phyloP scores from a whole-genome alignment of 345 rosid genomes.

The Angophora floribunda region DNA sequence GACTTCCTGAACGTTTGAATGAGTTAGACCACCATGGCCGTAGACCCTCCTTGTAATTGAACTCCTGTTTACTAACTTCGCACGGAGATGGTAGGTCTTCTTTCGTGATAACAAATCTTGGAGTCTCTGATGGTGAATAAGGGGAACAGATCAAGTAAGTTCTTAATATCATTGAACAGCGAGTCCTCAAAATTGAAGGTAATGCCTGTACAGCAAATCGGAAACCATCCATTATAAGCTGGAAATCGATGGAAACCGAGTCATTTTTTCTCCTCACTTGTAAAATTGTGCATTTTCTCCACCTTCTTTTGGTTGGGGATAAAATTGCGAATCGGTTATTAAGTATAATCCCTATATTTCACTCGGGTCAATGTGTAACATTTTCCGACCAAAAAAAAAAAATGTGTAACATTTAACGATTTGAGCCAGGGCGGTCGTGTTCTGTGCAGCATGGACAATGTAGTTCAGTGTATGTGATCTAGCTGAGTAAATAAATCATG shows the following conservation, averaged over 20 bases:
- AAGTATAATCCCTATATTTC: not conserved
- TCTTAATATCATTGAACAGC: not conserved
- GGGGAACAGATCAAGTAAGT: not conserved
- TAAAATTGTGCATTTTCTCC: not conserved
- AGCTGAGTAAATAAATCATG: not conserved
- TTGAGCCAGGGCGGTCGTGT: not conserved
- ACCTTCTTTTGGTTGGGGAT: not conserved
- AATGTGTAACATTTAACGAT: not conserved
- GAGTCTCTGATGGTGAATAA: not conserved
- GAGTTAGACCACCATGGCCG: not conserved
- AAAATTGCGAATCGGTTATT: not conserved
- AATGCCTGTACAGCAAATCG: not conserved
- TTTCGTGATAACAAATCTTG: not conserved
- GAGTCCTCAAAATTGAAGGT: not conserved
- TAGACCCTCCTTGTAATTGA: not conserved
- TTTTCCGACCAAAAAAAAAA: no score
- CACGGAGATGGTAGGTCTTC: not conserved
- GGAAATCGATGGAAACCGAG: not conserved
- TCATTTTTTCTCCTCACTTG: not conserved
- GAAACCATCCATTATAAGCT: not conserved
- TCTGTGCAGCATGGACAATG: not conserved
- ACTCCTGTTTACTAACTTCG: not conserved
- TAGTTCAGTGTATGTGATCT: not conserved
- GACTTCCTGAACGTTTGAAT: not conserved
- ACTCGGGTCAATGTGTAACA: not conserved